These are phyloP conservation scores for Leishmania gerbilli DNA, from an alignment of 208 protist genomes.

Conservation along the genomic window DNA sequence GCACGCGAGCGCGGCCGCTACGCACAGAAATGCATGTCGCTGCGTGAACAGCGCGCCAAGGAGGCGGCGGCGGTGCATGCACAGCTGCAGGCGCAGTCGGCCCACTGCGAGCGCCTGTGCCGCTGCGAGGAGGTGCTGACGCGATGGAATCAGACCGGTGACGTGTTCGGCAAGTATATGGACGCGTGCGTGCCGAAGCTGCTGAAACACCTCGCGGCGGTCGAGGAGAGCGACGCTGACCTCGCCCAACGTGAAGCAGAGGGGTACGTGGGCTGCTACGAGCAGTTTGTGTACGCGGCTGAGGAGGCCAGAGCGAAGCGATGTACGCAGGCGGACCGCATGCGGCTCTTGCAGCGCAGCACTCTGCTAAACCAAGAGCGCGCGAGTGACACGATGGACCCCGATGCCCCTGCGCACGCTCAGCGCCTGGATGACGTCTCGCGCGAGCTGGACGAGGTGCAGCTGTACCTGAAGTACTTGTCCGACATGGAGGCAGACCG, in stretches of 20 bases:
- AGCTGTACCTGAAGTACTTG: constrained; percentile 68
- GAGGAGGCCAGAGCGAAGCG: constrained; percentile 82
- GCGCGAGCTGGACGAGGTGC: constrained; percentile 64
- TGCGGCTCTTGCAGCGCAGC: constrained; percentile 57
- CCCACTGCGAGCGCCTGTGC: constrained; percentile 47
- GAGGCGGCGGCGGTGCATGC: constrained; percentile 43
- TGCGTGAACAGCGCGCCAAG: constrained; percentile 53
- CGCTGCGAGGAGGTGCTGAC: constrained; percentile 56
- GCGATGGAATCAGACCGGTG: constrained; percentile 48
- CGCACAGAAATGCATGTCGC: constrained; percentile 58
- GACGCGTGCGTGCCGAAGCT: constrained; percentile 91
- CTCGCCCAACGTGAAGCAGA: constrained; percentile 72
- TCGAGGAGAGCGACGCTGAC: constrained; percentile 76
- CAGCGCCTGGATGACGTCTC: constrained; percentile 43
- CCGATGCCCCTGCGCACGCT: constrained; percentile 41
- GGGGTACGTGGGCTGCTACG: constrained; percentile 72
- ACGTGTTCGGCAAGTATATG: constrained; percentile 81
- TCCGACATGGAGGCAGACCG: constrained; percentile 61
- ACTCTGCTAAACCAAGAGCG: constrained; percentile 48
- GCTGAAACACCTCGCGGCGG: constrained; percentile 83
- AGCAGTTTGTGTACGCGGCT: constrained; percentile 77
- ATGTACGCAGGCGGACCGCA: constrained; percentile 66
- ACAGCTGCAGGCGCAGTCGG: constrained; percentile 48
- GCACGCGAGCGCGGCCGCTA: constrained; percentile 51
- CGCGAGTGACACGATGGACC: constrained; percentile 62